Evolutionary conservation across 2,329 filamentous ascomycete species (phyloP).

Genomic region (Arthrobotrys conoides): DNA sequence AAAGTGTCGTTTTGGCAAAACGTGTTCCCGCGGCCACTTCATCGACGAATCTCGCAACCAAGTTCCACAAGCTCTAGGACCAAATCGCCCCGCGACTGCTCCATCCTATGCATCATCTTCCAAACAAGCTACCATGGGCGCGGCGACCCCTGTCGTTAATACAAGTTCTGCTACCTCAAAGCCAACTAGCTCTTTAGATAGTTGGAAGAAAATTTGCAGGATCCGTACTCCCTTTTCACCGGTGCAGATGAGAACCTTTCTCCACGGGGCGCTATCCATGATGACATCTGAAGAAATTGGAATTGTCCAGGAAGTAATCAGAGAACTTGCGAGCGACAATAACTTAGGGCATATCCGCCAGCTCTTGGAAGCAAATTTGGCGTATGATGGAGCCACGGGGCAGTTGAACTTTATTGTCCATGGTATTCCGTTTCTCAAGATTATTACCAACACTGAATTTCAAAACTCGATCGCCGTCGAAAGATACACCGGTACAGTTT

Average conservation of each 20-base stretch:
- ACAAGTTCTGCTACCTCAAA: neutral
- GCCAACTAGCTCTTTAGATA: slow-evolving; percentile 16
- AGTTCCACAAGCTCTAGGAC: neutral
- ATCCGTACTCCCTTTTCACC: slow-evolving; percentile 22
- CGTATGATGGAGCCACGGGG: slow-evolving; percentile 11
- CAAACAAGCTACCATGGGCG: neutral
- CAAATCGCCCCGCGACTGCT: neutral
- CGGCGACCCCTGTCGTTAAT: too few relatives aligned
- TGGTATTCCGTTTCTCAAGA: slow-evolving; percentile 67
- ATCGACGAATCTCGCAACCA: neutral
- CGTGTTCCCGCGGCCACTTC: slow-evolving; percentile 36
- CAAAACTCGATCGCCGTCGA: slow-evolving; percentile 68
- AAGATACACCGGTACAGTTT: slow-evolving; percentile 68
- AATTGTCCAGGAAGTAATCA: slow-evolving; percentile 44
- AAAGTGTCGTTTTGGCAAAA: slow-evolving; percentile 16
- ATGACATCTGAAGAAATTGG: slow-evolving; percentile 32
- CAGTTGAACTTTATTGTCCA: slow-evolving; percentile 32
- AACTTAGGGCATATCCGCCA: slow-evolving; percentile 51
- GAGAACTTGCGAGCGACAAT: slow-evolving; percentile 10
- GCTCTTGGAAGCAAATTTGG: slow-evolving; percentile 39
- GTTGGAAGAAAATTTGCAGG: slow-evolving; percentile 40
- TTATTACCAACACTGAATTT: slow-evolving; percentile 68
- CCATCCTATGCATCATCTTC: neutral
- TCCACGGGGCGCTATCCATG: slow-evolving; percentile 38
- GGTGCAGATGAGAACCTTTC: slow-evolving; percentile 52